phyloP scores from a whole-genome alignment of 495 filamentous ascomycete genomes.

The Tuber aestivum region DNA sequence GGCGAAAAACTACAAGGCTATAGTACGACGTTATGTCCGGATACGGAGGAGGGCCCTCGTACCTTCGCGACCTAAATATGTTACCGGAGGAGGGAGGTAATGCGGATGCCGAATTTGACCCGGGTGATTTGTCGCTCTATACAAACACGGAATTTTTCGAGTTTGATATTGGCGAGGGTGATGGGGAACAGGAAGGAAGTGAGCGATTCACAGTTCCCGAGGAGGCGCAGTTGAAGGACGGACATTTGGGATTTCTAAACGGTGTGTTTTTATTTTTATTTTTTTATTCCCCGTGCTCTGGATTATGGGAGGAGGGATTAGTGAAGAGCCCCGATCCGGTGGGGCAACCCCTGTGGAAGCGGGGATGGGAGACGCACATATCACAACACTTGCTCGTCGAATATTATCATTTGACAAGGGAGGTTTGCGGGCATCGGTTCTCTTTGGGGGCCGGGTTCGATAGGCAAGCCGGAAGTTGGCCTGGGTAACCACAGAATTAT shows the following conservation, averaged over 20 bases:
- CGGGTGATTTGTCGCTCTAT: constrained; percentile 79
- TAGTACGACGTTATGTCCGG: constrained; percentile 52
- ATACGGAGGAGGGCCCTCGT: constrained; percentile 70
- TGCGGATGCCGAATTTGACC: constrained; percentile 57
- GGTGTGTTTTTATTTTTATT: constrained; percentile 20
- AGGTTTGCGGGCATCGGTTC: constrained; percentile 5
- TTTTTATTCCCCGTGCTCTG: constrained; percentile 10
- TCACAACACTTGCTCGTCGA: constrained; percentile 21
- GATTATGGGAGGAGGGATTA: not conserved
- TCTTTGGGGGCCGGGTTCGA: constrained; percentile 1
- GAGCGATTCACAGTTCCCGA: constrained; percentile 22
- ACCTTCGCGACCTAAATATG: constrained; percentile 77
- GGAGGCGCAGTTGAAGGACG: constrained; percentile 25
- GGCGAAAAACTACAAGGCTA: not conserved
- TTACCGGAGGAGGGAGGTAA: constrained; percentile 63
- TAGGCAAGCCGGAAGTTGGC: not conserved
- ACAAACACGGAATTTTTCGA: constrained; percentile 93
- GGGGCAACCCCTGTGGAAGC: not conserved
- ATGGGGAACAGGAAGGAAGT: constrained; percentile 13
- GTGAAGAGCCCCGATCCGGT: constrained; percentile 8
- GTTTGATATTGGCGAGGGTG: constrained; percentile 57
- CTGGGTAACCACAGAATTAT: not conserved
- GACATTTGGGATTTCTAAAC: constrained; percentile 36
- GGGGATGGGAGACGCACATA: constrained; percentile 20
- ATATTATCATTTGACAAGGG: constrained; percentile 1